Evolutionary conservation across 768 basidiomycete genomes (phyloP).

Genomic region (Podaxis sp.): DNA sequence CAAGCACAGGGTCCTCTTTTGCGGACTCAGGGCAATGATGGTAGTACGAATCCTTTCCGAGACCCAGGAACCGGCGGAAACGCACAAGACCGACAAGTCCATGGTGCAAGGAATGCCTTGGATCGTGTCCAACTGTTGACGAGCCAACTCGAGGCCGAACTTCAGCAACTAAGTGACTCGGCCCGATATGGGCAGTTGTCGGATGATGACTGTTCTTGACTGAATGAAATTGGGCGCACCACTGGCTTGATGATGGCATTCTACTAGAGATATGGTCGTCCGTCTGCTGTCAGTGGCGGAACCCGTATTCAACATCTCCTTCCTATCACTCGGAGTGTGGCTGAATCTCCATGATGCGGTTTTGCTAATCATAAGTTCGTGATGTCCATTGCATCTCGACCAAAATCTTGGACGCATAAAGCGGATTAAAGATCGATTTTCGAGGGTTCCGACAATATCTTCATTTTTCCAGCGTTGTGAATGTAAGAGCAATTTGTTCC

Average conservation of each 20-base stretch:
- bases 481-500: too few relatives aligned
- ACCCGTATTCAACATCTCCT: background rate
- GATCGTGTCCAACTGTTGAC: background rate
- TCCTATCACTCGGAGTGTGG: background rate
- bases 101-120: background rate
- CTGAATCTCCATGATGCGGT: background rate
- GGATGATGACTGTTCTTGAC: background rate
- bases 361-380: background rate
- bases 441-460: too few relatives aligned
- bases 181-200: background rate
- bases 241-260: background rate
- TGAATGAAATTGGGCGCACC: constrained; percentile 7
- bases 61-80: background rate
- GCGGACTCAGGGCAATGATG: background rate
- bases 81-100: background rate
- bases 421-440: too few relatives aligned
- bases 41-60: background rate
- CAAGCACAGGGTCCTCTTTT: background rate
- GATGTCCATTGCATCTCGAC: background rate
- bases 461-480: too few relatives aligned
- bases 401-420: too few relatives aligned
- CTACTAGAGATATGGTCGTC: background rate
- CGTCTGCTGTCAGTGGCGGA: background rate
- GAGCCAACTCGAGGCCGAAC: background rate
- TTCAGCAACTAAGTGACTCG: background rate